Evolutionary conservation across 2,329 filamentous ascomycete genomes (phyloP), one percentile per base, ranked within the genome.

Genomic region (Xylariaceae sp.): DNA sequence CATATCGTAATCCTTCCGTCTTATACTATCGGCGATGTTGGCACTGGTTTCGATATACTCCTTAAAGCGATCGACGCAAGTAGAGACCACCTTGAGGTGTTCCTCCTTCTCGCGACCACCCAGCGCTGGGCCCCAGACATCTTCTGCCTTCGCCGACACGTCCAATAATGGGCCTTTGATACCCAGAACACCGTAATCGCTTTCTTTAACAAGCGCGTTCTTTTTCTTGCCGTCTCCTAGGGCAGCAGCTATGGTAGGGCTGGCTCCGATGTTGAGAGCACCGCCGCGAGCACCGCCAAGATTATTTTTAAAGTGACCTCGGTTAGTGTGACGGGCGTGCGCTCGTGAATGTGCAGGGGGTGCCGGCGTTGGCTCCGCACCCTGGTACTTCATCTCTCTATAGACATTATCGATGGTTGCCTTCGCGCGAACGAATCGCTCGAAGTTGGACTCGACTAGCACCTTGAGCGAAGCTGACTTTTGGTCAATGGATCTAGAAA

Each of bases 331-430:
- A 18, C 88, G 81, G 17, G 84, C 87, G 69, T 90, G 87, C 15
- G 75, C 72, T 45, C 77, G 73, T 56, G 75, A 57, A 30, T 77
- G 62, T 73, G 6, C 30, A 13, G 53, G 45, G 8, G 75, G 61
- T 13, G 68, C 70, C 3, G 77, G 73, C 2, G 77, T 74, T 4
- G 81, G 80, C 51, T 87, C 84, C 18, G 73, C 77, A 9, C 85
- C 85, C 51, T 83, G 80, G 66, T 79, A 92, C 80, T 84, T 96
- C 94, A 99, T 99, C 74, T 99, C 94, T 63, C 88, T 95, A 76
- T 99, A 99, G 55, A 99, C 94, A 75, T 96, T 96, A 76, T 99
- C 94, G 69, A 99, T 97, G 6, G 93, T 97, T 15, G 93, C 90
- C 74, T 99, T 99, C 49, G 94, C 94, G 64, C 91, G 88, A 58